Percentiles rank a stretch among this genome's conserved stretches.
Evolutionary conservation across 176 grass and related monocot species (phyloP).

Genomic region (Musa acuminata): DNA sequence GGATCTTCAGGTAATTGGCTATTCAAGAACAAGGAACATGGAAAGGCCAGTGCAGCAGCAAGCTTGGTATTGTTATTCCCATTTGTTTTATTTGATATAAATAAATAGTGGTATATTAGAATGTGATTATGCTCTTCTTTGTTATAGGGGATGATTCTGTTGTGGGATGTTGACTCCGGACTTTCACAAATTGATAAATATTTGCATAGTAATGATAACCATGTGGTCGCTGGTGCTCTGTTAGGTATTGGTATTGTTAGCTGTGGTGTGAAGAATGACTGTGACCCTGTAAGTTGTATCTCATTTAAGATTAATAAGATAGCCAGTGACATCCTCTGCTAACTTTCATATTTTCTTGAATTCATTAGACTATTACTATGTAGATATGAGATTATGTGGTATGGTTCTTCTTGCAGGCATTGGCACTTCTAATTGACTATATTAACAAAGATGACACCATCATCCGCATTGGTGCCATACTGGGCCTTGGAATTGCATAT

Average conservation of each 20-base stretch:
- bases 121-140: background rate
- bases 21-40: conserved; percentile 98
- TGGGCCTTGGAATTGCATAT: conserved; percentile 96
- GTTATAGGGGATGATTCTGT: conserved; percentile 89
- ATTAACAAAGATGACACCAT: conserved; percentile 77
- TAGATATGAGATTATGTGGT: background rate
- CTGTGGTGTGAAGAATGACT: conserved; percentile 90
- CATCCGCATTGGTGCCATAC: conserved; percentile 84
- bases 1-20: conserved; percentile 84
- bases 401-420: conserved; percentile 36
- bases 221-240: conserved; percentile 94
- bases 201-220: conserved; percentile 75
- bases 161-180: conserved; percentile 90
- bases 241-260: conserved; percentile 86
- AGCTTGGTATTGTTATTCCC: conserved; percentile 53
- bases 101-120: background rate
- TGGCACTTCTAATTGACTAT: conserved; percentile 86
- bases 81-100: background rate
- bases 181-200: conserved; percentile 92
- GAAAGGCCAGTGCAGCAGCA: conserved; percentile 86
- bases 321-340: background rate
- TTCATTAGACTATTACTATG: background rate
- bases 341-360: background rate
- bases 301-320: background rate
- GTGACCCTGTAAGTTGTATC: conserved; percentile 64